Evolutionary conservation across 2,329 filamentous ascomycete genomes (phyloP).

Genomic region (Catunica adiposa): DNA sequence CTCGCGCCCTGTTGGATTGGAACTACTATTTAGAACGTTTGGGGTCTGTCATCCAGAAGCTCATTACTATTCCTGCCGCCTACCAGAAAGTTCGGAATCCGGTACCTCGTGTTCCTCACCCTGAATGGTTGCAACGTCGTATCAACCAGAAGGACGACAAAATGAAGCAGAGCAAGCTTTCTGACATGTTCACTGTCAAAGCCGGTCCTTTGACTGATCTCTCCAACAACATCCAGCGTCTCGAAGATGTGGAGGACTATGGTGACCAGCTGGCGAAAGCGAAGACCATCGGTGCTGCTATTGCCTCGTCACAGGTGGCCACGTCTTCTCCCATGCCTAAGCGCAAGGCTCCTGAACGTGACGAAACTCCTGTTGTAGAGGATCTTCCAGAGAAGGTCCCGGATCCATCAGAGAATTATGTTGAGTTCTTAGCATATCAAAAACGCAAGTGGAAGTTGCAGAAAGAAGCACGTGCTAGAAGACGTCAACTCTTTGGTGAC

Average conservation of each 20-base stretch:
- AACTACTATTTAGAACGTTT: slow-evolving; percentile 92
- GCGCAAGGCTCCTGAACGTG: slow-evolving; percentile 50
- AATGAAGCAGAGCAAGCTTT: slow-evolving; percentile 98
- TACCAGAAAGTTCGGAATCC: slow-evolving; percentile 91
- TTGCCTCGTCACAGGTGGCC: slow-evolving; percentile 38
- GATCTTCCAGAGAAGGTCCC: slow-evolving; percentile 59
- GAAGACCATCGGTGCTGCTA: slow-evolving; percentile 37
- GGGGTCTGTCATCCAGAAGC: slow-evolving; percentile 93
- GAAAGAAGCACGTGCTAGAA: slow-evolving; percentile 68
- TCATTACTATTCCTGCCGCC: slow-evolving; percentile 95
- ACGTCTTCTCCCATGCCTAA: slow-evolving; percentile 36
- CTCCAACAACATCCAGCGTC: slow-evolving; percentile 39
- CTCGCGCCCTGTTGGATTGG: slow-evolving; percentile 83
- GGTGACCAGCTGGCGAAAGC: slow-evolving; percentile 46
- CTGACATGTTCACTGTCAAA: slow-evolving; percentile 65
- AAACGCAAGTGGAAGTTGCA: slow-evolving; percentile 99
- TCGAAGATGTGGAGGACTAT: slow-evolving; percentile 68
- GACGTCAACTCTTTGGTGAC: slow-evolving; percentile 87
- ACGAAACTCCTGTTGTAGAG: slow-evolving; percentile 34
- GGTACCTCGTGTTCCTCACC: slow-evolving; percentile 81
- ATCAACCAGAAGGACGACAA: slow-evolving; percentile 94
- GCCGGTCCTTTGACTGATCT: slow-evolving; percentile 53
- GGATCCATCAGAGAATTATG: slow-evolving; percentile 74
- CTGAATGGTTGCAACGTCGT: slow-evolving; percentile 86
- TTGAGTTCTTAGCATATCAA: slow-evolving; percentile 78